Evolutionary conservation across 768 basidiomycete species (phyloP), one percentile per base, ranked within the genome.

Genomic region (Xerocomus potaroensis): DNA sequence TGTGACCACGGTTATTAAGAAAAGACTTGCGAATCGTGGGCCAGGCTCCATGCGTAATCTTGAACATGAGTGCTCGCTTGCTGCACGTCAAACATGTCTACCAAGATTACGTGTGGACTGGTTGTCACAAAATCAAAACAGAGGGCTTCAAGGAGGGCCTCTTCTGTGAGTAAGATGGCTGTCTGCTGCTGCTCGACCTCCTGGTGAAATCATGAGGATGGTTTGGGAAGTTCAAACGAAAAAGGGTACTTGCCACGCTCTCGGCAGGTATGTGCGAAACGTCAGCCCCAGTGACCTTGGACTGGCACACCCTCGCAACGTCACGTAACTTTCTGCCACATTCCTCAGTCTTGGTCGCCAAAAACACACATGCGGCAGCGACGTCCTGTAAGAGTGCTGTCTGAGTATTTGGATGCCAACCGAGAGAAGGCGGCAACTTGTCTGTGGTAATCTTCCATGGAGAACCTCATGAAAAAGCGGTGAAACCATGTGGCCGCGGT

Each of bases 401-500:
- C 39, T 51, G 55, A 51, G 46, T 36, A 42, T 22, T 35, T 11
- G 52, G 37, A 45, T 32, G 48, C 51, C 19, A 39, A 10, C 4
- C 27, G 21, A 34, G 43, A 38, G 43, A 49, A 51, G n/a, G 35
- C 49, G 30, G 30, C 27, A 49, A 68, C 72, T 53, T 67, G 86
- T 89, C 73, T 87, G 85, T 87, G 84, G 58, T 87, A 85, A 58
- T 90, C 86, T 57, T 85, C 81, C 78, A 89, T 79, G 22, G 88
- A 80, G 62, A 79, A 83, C 49, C 90, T 77, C 89, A 92, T 90
- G 65, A 87, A 92, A 66, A 92, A 92, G 11, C 91, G 77, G 65
- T 92, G 91, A 55, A 91, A 90, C 86, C 90, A 92, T 6, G 85
- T 87, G 21, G 89, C 88, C 21, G 91, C 88, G 21, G 91, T 89